Evolutionary conservation across 192 early-diverging fungal genomes (phyloP), one percentile per base, ranked within the genome.

Genomic region (Coemansia sp.): DNA sequence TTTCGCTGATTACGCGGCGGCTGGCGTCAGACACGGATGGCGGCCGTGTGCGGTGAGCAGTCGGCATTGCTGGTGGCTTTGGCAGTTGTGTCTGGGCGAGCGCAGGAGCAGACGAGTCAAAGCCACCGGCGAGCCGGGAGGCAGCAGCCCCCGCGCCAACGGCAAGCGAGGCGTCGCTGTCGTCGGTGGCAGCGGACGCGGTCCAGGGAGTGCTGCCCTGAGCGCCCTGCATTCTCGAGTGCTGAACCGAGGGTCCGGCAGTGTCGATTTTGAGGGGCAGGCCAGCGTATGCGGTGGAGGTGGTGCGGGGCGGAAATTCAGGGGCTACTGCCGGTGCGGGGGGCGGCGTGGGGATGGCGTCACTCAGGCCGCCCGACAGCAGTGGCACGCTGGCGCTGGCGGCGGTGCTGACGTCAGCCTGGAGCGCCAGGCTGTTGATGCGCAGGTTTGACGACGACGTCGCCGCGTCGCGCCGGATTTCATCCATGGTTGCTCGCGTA

Each of bases 401-500:
- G 56, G 31, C 50, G 31, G 53, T 5, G 46, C 14, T 31, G 54
- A 28, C 62, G 49, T 48, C 26, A 26, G 57, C 59, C 50, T 22
- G 52, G 28, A 36, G 66, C 42, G 31, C 57, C 53, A 60, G 59
- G 47, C 60, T 67, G 64, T 79, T 79, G 25, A 79, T 79, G 46
- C 64, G 54, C 22, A 79, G 49, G 58, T 71, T 79, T 10, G 71
- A 74, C n/a, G 59, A 54, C 21, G 66, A 64, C 57, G 67, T 62
- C 15, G 64, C 52, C n/a, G 76, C 70, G 21, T 79, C 76, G 42
- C 76, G 71, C 12, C 76, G 76, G 59, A 79, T 79, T 64, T 79
- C 76, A 17, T 79, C 76, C 76, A 79, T 79, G 31, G 76, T 79
- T 38, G 76, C 76, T 28, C 72, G 72, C 25, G 66, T 73, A 52